Conservation (phyloP, 805 yeast species). For the Torulaspora microellipsoides region DNA sequence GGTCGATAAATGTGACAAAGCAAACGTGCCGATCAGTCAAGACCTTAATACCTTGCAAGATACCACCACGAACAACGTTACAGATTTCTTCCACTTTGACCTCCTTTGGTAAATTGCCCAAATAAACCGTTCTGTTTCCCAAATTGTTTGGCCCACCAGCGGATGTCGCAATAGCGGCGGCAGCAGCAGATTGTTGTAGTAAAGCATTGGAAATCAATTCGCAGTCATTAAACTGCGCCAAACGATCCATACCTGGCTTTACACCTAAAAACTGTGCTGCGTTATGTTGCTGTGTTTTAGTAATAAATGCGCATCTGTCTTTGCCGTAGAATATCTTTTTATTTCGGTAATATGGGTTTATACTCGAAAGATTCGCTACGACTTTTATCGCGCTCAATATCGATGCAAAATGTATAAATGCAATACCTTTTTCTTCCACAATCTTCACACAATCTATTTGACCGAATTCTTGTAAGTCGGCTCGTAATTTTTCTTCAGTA, state of each 20-base stretch:
- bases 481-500: conserved; percentile 60
- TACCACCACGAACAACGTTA: conserved; percentile 93
- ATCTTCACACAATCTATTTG: conserved; percentile 80
- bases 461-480: conserved; percentile 72
- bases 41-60: conserved; percentile 76
- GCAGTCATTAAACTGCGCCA: conserved; percentile 63
- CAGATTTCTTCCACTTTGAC: conserved; percentile 90
- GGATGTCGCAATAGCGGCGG: conserved; percentile 93
- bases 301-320: conserved; percentile 90
- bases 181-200: conserved; percentile 92
- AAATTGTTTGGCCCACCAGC: conserved; percentile 91
- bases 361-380: conserved; percentile 66
- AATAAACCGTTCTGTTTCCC: conserved; percentile 89
- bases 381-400: conserved; percentile 83
- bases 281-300: conserved; percentile 93
- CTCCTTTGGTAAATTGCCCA: conserved; percentile 86
- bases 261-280: conserved; percentile 93
- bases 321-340: conserved; percentile 87
- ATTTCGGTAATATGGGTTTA: conserved; percentile 61
- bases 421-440: conserved; percentile 74
- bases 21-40: conserved; percentile 85
- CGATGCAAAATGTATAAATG: conserved; percentile 85
- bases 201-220: conserved; percentile 62
- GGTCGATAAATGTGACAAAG: conserved; percentile 92
- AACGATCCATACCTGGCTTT: conserved; percentile 82